Conservation (phyloP, 306 rosid genomes). For the Prunus salicina region DNA sequence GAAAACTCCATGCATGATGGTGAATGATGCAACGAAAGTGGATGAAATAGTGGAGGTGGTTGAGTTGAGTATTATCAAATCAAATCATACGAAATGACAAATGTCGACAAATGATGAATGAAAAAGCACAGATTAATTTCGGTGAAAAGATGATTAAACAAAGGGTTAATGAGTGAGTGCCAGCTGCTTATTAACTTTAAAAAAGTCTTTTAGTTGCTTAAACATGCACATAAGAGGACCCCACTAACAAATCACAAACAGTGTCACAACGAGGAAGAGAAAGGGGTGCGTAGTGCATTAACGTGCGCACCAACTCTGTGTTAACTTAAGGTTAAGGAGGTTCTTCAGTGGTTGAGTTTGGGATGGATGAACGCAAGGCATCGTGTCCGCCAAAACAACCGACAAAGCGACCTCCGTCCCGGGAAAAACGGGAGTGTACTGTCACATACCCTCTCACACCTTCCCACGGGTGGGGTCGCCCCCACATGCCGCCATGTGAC, state of each 20-base stretch:
- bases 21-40: background rate
- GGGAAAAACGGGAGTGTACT: constrained; percentile 48
- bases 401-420: constrained; percentile 55
- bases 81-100: constrained; percentile 14
- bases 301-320: background rate
- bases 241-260: background rate
- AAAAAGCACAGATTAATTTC: constrained; percentile 3
- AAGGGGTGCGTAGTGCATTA: background rate
- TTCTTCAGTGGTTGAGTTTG: background rate
- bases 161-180: constrained; percentile 34
- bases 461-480: constrained; percentile 46
- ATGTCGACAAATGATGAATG: background rate
- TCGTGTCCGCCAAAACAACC: constrained; percentile 21
- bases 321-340: background rate
- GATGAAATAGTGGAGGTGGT: background rate
- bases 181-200: constrained; percentile 39
- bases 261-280: background rate
- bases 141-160: constrained; percentile 13
- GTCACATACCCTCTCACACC: constrained; percentile 4
- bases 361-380: background rate
- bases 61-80: constrained; percentile 32
- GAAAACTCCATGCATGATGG: background rate
- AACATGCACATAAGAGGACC: constrained; percentile 11
- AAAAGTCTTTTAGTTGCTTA: background rate
- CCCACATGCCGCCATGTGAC: constrained; percentile 65